Evolutionary conservation across 441 rosid genomes (phyloP).

Genomic region (Erysimum pusillum): DNA sequence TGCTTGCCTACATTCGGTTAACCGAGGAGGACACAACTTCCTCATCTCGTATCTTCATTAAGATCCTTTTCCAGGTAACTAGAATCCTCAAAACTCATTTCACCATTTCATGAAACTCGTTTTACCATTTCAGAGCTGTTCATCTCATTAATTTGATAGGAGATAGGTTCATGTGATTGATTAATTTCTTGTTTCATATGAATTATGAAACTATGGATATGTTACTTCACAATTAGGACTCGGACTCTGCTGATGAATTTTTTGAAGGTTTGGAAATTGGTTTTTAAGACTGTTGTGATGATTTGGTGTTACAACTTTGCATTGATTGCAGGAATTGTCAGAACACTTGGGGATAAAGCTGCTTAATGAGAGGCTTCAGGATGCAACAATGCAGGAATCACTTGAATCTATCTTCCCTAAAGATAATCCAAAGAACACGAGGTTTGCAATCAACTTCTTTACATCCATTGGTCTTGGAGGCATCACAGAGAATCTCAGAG

Average conservation of each 20-base stretch:
- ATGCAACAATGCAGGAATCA: constrained; percentile 76
- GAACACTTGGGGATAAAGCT: constrained; percentile 83
- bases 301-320: constrained; percentile 17
- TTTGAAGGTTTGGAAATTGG: neutral
- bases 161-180: constrained; percentile 23
- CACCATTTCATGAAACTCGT: constrained; percentile 14
- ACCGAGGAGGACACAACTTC: constrained; percentile 96
- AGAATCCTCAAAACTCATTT: constrained; percentile 10
- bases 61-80: constrained; percentile 92
- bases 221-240: constrained; percentile 1
- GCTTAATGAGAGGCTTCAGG: constrained; percentile 84
- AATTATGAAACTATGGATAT: neutral
- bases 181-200: constrained; percentile 11
- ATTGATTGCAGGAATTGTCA: constrained; percentile 69
- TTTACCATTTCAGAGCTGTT: constrained; percentile 17
- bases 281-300: constrained; percentile 18
- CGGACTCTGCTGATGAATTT: neutral
- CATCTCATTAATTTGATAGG: constrained; percentile 1
- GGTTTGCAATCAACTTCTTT: constrained; percentile 90
- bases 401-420: constrained; percentile 86
- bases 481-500: constrained; percentile 85
- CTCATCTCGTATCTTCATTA: constrained; percentile 88
- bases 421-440: constrained; percentile 90
- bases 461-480: constrained; percentile 98
- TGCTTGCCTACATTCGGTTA: constrained; percentile 74